Percentiles rank a stretch among this genome's conserved stretches.
phyloP scores from a whole-genome alignment of 208 protist species.

The Jaenimonas drosophilae region DNA sequence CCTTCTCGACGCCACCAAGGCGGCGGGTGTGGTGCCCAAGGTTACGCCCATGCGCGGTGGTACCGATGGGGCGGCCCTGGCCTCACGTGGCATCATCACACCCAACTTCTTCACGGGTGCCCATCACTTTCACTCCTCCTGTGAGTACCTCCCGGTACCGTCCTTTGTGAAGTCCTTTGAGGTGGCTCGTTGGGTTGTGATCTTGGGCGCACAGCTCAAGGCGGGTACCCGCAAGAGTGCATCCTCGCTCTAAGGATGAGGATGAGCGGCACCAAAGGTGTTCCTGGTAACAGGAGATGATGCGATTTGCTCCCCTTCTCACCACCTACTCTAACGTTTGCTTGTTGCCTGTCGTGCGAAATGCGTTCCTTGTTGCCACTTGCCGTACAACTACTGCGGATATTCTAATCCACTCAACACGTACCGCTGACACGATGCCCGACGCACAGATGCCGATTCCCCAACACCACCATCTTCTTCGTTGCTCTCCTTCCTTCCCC shows the following conservation, averaged over 20 bases:
- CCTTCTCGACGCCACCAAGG: constrained; percentile 47
- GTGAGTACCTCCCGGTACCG: constrained; percentile 75
- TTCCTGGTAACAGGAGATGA: too few species aligned
- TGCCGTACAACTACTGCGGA: not conserved
- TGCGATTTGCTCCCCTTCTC: too few species aligned
- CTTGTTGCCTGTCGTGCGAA: not conserved
- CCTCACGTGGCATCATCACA: constrained; percentile 50
- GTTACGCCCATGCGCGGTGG: constrained; percentile 77
- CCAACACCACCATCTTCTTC: too few species aligned
- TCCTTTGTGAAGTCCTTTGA: constrained; percentile 79
- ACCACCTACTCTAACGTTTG: not conserved
- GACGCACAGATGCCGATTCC: too few species aligned
- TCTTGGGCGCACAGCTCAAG: constrained; percentile 38
- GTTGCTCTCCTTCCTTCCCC: too few species aligned
- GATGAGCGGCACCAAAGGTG: too few species aligned
- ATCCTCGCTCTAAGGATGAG: too few species aligned
- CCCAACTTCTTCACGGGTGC: constrained; percentile 84
- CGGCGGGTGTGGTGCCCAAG: constrained; percentile 52
- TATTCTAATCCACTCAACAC: too few species aligned
- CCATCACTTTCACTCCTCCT: constrained; percentile 84
- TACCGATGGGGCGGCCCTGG: constrained; percentile 72
- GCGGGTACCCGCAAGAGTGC: too few species aligned
- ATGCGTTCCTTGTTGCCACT: not conserved
- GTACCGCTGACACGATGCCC: too few species aligned
- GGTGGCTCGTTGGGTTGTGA: constrained; percentile 61